These are phyloP conservation scores for Pinus taeda DNA, from an alignment of 75 land plant genomes.

Conservation along the genomic window DNA sequence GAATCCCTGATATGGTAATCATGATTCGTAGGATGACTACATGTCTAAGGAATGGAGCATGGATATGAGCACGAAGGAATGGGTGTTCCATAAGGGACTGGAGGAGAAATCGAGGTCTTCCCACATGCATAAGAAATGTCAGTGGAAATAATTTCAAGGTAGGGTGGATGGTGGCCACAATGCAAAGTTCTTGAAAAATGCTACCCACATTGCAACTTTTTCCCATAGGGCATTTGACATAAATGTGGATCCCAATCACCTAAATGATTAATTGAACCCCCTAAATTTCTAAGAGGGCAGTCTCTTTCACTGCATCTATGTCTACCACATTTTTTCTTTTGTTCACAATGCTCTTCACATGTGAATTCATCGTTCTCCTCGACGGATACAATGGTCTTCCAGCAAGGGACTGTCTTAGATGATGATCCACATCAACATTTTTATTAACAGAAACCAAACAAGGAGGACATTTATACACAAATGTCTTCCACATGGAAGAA, in stretches of 20 bases:
- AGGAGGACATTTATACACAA: slow-evolving; percentile 37
- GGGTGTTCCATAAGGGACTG: slow-evolving; percentile 94
- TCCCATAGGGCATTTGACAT: slow-evolving; percentile 75
- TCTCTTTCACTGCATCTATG: slow-evolving; percentile 86
- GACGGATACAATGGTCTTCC: slow-evolving; percentile 17
- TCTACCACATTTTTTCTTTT: slow-evolving; percentile 92
- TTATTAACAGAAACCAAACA: slow-evolving; percentile 67
- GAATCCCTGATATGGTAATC: slow-evolving; percentile 88
- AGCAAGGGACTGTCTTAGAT: slow-evolving; percentile 67
- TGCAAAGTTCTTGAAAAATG: slow-evolving; percentile 81
- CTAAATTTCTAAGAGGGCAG: slow-evolving; percentile 54
- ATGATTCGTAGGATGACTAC: slow-evolving; percentile 84
- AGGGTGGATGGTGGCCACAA: slow-evolving; percentile 91
- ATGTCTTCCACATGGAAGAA: slow-evolving; percentile 54
- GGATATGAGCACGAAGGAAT: slow-evolving; percentile 72
- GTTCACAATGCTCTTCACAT: slow-evolving; percentile 83
- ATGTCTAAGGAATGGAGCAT: slow-evolving; percentile 80
- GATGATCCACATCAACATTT: slow-evolving; percentile 85
- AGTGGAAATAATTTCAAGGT: slow-evolving; percentile 82
- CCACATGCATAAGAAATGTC: slow-evolving; percentile 97
- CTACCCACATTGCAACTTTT: slow-evolving; percentile 85
- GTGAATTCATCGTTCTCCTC: slow-evolving; percentile 30
- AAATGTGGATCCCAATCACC: slow-evolving; percentile 73
- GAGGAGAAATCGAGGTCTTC: slow-evolving; percentile 87
- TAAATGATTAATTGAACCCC: background rate